Percentiles rank a stretch among this genome's conserved stretches.
phyloP scores from a whole-genome alignment of 441 rosid species.

The Croton laevigatus region DNA sequence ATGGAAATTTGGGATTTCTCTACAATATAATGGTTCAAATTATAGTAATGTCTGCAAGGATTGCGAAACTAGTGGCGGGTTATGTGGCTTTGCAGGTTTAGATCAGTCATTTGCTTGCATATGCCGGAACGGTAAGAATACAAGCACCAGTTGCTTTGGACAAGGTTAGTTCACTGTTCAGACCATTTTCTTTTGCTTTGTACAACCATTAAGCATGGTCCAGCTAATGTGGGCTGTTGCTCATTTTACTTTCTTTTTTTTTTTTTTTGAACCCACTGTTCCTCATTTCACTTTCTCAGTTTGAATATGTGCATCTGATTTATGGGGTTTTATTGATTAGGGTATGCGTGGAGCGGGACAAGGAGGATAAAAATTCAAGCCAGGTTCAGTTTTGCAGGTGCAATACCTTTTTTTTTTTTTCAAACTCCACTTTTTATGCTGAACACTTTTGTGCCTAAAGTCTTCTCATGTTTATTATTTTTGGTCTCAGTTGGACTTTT shows the following conservation, averaged over 20 bases:
- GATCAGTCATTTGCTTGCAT: conserved; percentile 68
- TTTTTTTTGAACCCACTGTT: no score
- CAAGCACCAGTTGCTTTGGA: conserved; percentile 50
- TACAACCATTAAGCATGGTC: conserved; percentile 1
- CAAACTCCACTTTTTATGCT: conserved; percentile 21
- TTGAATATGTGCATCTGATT: background rate
- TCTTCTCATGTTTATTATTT: conserved; percentile 15
- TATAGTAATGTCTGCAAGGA: conserved; percentile 41
- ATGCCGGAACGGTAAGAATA: conserved; percentile 51
- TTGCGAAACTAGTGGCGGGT: conserved; percentile 68
- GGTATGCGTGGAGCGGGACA: conserved; percentile 49
- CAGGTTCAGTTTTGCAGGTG: conserved; percentile 43
- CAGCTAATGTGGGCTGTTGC: background rate
- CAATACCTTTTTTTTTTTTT: conserved; percentile 14
- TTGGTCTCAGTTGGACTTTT: background rate
- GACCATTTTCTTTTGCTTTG: background rate
- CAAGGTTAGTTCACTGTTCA: conserved; percentile 42
- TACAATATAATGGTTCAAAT: conserved; percentile 49
- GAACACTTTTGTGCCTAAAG: conserved; percentile 23
- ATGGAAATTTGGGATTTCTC: conserved; percentile 58
- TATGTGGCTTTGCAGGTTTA: conserved; percentile 58
- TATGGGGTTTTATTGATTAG: conserved; percentile 31
- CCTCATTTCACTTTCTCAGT: no score
- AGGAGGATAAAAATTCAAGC: conserved; percentile 40
- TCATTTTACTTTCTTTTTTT: conserved; percentile 12